Evolutionary conservation across 2,329 filamentous ascomycete species (phyloP).

Genomic region (Aureobasidium lini): DNA sequence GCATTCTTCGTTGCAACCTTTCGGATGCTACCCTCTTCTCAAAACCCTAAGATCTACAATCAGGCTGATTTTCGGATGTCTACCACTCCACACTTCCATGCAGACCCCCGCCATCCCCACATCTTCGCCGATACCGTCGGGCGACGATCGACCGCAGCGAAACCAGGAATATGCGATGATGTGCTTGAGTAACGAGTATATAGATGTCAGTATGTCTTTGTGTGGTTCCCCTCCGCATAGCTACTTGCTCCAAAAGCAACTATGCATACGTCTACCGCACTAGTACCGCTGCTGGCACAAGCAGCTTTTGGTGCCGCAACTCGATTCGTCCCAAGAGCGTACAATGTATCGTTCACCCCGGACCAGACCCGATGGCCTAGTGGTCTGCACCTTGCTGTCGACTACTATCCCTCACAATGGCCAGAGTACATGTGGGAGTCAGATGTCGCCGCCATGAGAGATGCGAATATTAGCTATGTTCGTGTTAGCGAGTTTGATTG

Average conservation of each 20-base stretch:
- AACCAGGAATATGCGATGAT: background rate
- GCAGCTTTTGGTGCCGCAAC: background rate
- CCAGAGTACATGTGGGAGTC: constrained; percentile 22
- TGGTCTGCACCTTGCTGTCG: constrained; percentile 19
- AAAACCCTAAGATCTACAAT: background rate
- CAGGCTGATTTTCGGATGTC: background rate
- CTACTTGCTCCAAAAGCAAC: background rate
- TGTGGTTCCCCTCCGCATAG: background rate
- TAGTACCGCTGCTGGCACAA: background rate
- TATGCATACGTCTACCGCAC: background rate
- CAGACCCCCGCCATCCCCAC: background rate
- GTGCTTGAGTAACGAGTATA: background rate
- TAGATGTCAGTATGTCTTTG: background rate
- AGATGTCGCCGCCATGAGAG: constrained; percentile 19
- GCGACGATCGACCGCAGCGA: background rate
- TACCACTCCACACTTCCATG: background rate
- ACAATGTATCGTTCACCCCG: background rate
- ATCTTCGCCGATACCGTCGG: background rate
- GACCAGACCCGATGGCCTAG: constrained; percentile 17
- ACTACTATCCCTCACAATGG: constrained; percentile 23
- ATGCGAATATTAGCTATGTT: constrained; percentile 20
- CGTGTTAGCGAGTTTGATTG: constrained; percentile 22
- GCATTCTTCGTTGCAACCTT: background rate
- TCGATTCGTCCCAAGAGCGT: background rate
- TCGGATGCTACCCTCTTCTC: background rate